phyloP scores from a whole-genome alignment of 805 yeast genomes.

The Candida schatavii region DNA sequence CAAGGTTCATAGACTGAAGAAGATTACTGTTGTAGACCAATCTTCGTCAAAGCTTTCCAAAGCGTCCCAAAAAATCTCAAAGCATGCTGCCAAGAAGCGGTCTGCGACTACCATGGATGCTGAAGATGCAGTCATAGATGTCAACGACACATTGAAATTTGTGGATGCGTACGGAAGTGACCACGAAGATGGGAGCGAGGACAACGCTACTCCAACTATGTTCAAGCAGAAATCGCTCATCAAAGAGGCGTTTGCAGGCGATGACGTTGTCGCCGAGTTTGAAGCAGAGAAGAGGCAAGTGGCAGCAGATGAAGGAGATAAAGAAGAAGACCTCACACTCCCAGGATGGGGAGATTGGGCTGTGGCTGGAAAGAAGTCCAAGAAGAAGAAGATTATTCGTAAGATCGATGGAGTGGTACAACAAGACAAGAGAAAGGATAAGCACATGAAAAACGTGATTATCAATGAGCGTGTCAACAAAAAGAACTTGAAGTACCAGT shows the following conservation, averaged over 20 bases:
- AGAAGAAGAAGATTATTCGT: slow-evolving; percentile 57
- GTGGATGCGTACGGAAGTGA: slow-evolving; percentile 45
- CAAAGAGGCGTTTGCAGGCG: slow-evolving; percentile 95
- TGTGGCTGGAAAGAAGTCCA: slow-evolving; percentile 47
- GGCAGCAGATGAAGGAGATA: slow-evolving; percentile 77
- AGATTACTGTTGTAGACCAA: slow-evolving; percentile 29
- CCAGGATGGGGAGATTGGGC: slow-evolving; percentile 99
- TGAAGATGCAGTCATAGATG: slow-evolving; percentile 44
- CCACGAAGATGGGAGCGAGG: slow-evolving; percentile 27
- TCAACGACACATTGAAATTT: slow-evolving; percentile 53
- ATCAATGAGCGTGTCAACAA: slow-evolving; percentile 86
- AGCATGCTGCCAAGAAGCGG: slow-evolving; percentile 31
- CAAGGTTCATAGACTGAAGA: slow-evolving; percentile 27
- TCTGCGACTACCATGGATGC: slow-evolving; percentile 28
- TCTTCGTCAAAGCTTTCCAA: slow-evolving; percentile 37
- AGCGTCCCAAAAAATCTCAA: slow-evolving; percentile 39
- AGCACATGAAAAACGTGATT: slow-evolving; percentile 73
- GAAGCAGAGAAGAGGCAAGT: slow-evolving; percentile 69
- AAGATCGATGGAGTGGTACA: slow-evolving; percentile 75
- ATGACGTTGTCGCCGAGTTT: slow-evolving; percentile 84
- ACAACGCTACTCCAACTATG: slow-evolving; percentile 43
- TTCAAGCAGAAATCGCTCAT: slow-evolving; percentile 81
- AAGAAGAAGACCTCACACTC: slow-evolving; percentile 77
- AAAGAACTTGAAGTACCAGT: slow-evolving; percentile 80
- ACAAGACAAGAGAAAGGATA: slow-evolving; percentile 73